These are phyloP conservation scores for Vigna radiata DNA, from an alignment of 306 rosid species.

Conservation along the genomic window DNA sequence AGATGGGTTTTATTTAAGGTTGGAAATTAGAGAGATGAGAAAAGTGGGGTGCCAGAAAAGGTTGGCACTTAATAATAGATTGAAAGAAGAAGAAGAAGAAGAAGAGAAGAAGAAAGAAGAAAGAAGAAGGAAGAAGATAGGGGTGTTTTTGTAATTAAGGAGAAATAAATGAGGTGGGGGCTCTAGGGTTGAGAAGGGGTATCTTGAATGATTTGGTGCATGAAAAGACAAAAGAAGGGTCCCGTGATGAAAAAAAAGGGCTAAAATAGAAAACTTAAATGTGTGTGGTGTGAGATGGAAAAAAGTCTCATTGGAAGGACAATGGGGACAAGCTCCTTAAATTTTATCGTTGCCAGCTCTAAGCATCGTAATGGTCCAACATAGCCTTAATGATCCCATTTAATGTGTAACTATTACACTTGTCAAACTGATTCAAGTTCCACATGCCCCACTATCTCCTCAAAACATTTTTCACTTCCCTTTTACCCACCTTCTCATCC, in stretches of 20 bases:
- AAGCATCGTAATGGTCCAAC: slow-evolving; percentile 70
- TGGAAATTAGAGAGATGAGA: slow-evolving; percentile 37
- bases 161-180: slow-evolving; percentile 70
- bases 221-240: slow-evolving; percentile 61
- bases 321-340: slow-evolving; percentile 80
- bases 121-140: neutral
- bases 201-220: slow-evolving; percentile 58
- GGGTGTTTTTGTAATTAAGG: slow-evolving; percentile 39
- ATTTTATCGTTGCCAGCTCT: slow-evolving; percentile 81
- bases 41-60: slow-evolving; percentile 48
- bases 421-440: slow-evolving; percentile 51
- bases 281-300: slow-evolving; percentile 36
- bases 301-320: slow-evolving; percentile 56
- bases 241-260: slow-evolving; percentile 38
- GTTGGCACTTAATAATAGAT: slow-evolving; percentile 49
- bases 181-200: slow-evolving; percentile 50
- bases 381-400: slow-evolving; percentile 65
- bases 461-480: neutral
- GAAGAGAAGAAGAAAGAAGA: too few species aligned
- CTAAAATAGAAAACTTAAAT: slow-evolving; percentile 49
- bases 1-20: slow-evolving; percentile 35
- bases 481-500: neutral
- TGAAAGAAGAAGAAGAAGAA: neutral
- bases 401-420: slow-evolving; percentile 57
- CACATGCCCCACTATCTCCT: slow-evolving; percentile 47